Base-by-base conservation (phyloP, 2,329 filamentous ascomycete species). In the Fusarium setosum region DNA sequence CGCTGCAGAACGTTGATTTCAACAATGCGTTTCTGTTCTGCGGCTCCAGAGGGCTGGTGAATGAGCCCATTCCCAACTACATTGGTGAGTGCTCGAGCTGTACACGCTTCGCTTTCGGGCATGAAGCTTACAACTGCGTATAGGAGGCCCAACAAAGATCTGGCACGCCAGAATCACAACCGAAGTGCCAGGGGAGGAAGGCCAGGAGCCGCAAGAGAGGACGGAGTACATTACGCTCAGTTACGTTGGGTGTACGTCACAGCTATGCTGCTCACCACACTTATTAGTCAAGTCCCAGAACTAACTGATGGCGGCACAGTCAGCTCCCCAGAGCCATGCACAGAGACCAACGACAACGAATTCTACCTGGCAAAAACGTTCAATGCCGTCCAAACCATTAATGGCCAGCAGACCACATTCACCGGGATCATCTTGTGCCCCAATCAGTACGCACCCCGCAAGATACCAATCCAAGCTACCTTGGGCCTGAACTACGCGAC, bases 341-440 rank as follows among this genome's bases (percentile, higher is more conserved):
- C 21, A 10, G 54, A 51, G 41, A 18, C n/a, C n/a, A 10, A 18
- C 12, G 35, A 37, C 20, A 17, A n/a, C 24, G 10, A 31, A 4
- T 21, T 4, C 9, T 58, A 58, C 20, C n/a, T 34, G 23, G 48
- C 38, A 4, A 58, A 53, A 40, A 58, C 48, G 4, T 58, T 58
- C 24, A 13, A 13, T 13, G 40, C 47, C 23, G 35, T 18, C 21
- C 6, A n/a, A n/a, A n/a, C n/a, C n/a, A n/a, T 41, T 44, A n/a
- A 15, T 47, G 26, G 26, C 26, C 26, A n/a, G 15, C 13, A 11
- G 17, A 26, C 20, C 6, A 13, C 21, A 9, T 35, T 38, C 13
- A 20, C 35, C 12, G 55, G 55, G 11, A 48, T 58, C 10, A 58
- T 58, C 32, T 12, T 58, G n/a, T 58, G 55, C 12, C 55, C 48